A percentile compares a stretch with the other conserved stretches of the same genome.
Conservation (phyloP, 208 protist species). For the Wallacemonas sp. region DNA sequence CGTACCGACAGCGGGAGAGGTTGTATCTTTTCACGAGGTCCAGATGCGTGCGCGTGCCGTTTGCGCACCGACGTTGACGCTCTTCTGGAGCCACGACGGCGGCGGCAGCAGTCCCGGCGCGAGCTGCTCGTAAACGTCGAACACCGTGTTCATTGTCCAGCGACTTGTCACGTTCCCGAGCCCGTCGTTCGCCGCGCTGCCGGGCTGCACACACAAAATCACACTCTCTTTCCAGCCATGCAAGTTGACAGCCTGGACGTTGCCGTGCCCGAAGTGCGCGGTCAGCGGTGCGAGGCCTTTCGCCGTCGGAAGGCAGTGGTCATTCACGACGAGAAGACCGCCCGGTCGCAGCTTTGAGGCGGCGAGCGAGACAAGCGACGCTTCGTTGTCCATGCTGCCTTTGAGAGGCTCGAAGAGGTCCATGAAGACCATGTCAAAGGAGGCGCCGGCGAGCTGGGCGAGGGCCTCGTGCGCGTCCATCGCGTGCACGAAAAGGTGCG, state of each 20-base stretch:
- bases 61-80: constrained; percentile 8
- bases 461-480: constrained; percentile 30
- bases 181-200: constrained; percentile 22
- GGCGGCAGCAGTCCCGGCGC: constrained; percentile 42
- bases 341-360: constrained; percentile 36
- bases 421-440: constrained; percentile 72
- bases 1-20: too few relatives aligned
- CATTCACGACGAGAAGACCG: constrained; percentile 76
- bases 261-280: constrained; percentile 47
- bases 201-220: constrained; percentile 47
- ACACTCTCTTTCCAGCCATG: constrained; percentile 80
- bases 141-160: constrained; percentile 15
- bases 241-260: constrained; percentile 74
- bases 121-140: constrained; percentile 36
- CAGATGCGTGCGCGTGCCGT: constrained; percentile 24
- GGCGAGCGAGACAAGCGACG: constrained; percentile 32
- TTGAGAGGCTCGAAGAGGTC: constrained; percentile 75
- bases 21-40: too few relatives aligned
- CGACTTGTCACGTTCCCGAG: constrained; percentile 17
- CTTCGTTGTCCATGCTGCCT: constrained; percentile 52
- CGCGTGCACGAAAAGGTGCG: constrained; percentile 38
- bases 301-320: constrained; percentile 58
- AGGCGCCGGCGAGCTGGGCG: constrained; percentile 11
- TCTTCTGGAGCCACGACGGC: constrained; percentile 34
- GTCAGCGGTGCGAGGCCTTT: constrained; percentile 34